Percentiles rank a stretch among this genome's conserved stretches.
phyloP scores from a whole-genome alignment of 2,329 filamentous ascomycete genomes.

The Penicillium sp. region DNA sequence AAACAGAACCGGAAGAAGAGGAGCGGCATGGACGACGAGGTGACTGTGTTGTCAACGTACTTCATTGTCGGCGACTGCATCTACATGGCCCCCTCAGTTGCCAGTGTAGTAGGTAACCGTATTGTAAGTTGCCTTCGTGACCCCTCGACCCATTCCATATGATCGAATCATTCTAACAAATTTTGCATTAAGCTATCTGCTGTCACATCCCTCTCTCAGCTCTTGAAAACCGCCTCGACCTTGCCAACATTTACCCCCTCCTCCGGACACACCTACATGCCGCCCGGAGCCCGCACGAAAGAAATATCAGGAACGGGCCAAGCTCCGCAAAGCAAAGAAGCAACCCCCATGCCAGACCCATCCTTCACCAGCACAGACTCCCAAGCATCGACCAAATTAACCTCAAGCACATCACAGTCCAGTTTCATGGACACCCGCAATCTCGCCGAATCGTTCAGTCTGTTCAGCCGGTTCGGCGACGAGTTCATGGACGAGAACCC shows the following conservation, averaged over 20 bases:
- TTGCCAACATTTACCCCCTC: slow-evolving; percentile 58
- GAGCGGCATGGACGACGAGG: slow-evolving; percentile 45
- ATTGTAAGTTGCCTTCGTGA: slow-evolving; percentile 42
- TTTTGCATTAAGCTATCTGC: slow-evolving; percentile 48
- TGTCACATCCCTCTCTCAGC: slow-evolving; percentile 53
- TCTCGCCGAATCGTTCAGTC: slow-evolving; percentile 48
- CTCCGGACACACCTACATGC: slow-evolving; percentile 58
- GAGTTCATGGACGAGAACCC: slow-evolving; percentile 64
- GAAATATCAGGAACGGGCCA: slow-evolving; percentile 29
- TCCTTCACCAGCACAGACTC: slow-evolving; percentile 20
- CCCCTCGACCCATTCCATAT: neutral
- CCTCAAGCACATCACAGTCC: slow-evolving; percentile 25
- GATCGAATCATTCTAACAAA: slow-evolving; percentile 1
- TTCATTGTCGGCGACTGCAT: slow-evolving; percentile 59
- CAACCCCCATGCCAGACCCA: slow-evolving; percentile 44
- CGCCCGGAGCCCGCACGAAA: slow-evolving; percentile 44
- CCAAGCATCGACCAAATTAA: slow-evolving; percentile 24
- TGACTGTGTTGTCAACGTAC: slow-evolving; percentile 55
- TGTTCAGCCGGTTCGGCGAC: slow-evolving; percentile 53
- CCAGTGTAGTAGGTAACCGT: slow-evolving; percentile 55
- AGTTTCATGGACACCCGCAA: slow-evolving; percentile 38
- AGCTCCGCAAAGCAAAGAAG: slow-evolving; percentile 48
- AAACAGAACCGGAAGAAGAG: slow-evolving; percentile 53
- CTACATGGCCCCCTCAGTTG: slow-evolving; percentile 59
- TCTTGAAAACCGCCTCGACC: slow-evolving; percentile 52